Evolutionary conservation across 768 basidiomycete species (phyloP).

Genomic region (Boletus speciosus): DNA sequence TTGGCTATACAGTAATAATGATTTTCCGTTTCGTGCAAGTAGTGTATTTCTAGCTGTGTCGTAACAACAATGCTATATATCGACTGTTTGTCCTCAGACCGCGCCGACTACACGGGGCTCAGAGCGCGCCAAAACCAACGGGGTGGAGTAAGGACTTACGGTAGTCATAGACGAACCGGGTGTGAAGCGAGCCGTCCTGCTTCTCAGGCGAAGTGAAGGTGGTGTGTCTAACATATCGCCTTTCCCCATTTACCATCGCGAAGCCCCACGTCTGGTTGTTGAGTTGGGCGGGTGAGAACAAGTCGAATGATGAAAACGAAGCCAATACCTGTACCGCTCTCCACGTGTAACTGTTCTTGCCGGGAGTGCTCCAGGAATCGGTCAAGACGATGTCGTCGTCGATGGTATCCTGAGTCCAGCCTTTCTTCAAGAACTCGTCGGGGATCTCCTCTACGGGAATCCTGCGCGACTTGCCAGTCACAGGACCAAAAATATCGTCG

Average conservation of each 20-base stretch:
- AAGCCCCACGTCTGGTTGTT: conserved; percentile 56
- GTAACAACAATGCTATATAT: background rate
- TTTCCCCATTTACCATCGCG: conserved; percentile 53
- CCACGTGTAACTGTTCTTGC: conserved; percentile 60
- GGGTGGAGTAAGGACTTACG: conserved; percentile 38
- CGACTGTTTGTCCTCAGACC: conserved; percentile 3
- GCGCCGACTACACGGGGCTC: conserved; percentile 17
- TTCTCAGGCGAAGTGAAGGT: conserved; percentile 59
- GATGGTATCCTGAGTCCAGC: conserved; percentile 42
- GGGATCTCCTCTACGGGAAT: conserved; percentile 45
- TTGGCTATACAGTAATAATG: background rate
- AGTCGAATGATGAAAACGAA: conserved; percentile 5
- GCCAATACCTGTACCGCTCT: conserved; percentile 53
- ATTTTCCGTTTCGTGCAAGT: background rate
- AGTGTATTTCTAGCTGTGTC: background rate
- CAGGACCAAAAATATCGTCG: conserved; percentile 59
- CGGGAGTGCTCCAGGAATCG: conserved; percentile 55
- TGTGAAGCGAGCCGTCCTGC: conserved; percentile 47
- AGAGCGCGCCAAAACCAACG: conserved; percentile 5
- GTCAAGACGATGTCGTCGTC: conserved; percentile 35
- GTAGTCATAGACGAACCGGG: conserved; percentile 65
- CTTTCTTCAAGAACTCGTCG: conserved; percentile 39
- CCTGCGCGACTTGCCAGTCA: conserved; percentile 54
- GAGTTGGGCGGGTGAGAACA: background rate
- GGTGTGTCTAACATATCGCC: conserved; percentile 58